Evolutionary conservation across 1,284 basidiomycete genomes (phyloP).

Genomic region (Boletus semigastroideus): DNA sequence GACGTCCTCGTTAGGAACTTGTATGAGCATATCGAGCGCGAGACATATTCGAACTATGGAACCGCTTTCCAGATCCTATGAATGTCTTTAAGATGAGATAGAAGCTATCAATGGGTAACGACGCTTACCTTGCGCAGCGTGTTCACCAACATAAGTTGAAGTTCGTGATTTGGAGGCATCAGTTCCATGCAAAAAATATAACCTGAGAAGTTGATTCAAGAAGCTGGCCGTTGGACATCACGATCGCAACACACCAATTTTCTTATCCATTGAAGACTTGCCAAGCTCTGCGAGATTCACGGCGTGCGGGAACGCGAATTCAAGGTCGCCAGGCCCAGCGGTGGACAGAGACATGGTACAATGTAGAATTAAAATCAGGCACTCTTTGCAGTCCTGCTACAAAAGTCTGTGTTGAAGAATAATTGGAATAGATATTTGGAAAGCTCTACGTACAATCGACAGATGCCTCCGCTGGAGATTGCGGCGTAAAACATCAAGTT

Average conservation of each 20-base stretch:
- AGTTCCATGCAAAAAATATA: conserved; percentile 73
- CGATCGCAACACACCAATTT: conserved; percentile 57
- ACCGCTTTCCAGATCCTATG: conserved; percentile 64
- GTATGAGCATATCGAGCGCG: conserved; percentile 67
- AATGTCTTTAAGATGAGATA: background rate
- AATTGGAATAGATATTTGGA: too few species aligned
- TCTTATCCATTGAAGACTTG: conserved; percentile 57
- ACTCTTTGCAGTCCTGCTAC: conserved; percentile 43
- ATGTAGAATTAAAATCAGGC: conserved; percentile 64
- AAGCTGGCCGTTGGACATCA: background rate
- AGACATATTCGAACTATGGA: conserved; percentile 58
- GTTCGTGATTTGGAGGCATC: conserved; percentile 64
- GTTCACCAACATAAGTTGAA: conserved; percentile 80
- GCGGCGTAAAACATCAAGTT: conserved; percentile 55
- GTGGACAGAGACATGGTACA: conserved; percentile 55
- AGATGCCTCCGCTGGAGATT: conserved; percentile 48
- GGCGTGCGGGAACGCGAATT: conserved; percentile 70
- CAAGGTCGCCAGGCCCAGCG: conserved; percentile 43
- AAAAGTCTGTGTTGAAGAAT: too few species aligned
- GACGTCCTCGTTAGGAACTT: conserved; percentile 57
- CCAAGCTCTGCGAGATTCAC: conserved; percentile 71
- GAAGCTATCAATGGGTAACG: background rate
- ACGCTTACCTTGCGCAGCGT: conserved; percentile 69
- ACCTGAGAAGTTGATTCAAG: conserved; percentile 41
- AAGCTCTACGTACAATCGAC: conserved; percentile 45